Conservation (phyloP, 345 rosid genomes). For the Passiflora organensis region DNA sequence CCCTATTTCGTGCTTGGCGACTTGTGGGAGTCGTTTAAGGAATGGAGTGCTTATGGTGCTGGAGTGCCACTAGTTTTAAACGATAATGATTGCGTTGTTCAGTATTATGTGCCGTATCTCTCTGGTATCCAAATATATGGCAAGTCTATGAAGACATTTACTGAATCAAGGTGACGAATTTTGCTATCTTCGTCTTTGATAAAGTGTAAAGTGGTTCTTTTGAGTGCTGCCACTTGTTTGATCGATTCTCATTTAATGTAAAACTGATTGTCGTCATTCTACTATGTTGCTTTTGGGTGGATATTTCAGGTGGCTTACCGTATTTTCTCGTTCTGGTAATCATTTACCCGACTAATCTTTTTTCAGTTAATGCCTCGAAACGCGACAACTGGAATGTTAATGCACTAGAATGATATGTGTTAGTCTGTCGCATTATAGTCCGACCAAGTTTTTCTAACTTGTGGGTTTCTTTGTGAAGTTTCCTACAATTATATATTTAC, state of each 20-base stretch:
- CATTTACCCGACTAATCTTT: too few relatives aligned
- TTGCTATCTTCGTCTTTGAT: background rate
- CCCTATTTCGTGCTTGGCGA: slow-evolving; percentile 28
- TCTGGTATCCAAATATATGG: slow-evolving; percentile 45
- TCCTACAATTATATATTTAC: too few relatives aligned
- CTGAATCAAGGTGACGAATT: slow-evolving; percentile 6
- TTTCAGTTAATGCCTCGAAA: too few relatives aligned
- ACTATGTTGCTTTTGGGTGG: background rate
- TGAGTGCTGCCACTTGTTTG: background rate
- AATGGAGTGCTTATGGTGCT: slow-evolving; percentile 51
- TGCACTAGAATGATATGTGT: too few relatives aligned
- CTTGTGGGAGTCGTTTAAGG: slow-evolving; percentile 40
- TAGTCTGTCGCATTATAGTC: too few relatives aligned
- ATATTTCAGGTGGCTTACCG: too few relatives aligned
- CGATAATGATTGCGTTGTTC: slow-evolving; percentile 31
- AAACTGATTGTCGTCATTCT: too few relatives aligned
- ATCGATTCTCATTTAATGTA: too few relatives aligned
- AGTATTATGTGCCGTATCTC: slow-evolving; percentile 45
- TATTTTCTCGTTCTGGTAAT: too few relatives aligned
- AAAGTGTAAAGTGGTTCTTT: background rate
- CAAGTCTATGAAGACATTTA: slow-evolving; percentile 7
- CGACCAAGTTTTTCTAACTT: too few relatives aligned
- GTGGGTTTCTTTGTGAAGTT: too few relatives aligned
- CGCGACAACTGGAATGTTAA: too few relatives aligned
- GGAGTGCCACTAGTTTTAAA: slow-evolving; percentile 40